Evolutionary conservation across 2,329 filamentous ascomycete genomes (phyloP).

Genomic region (Chalaropsis ovoidea): DNA sequence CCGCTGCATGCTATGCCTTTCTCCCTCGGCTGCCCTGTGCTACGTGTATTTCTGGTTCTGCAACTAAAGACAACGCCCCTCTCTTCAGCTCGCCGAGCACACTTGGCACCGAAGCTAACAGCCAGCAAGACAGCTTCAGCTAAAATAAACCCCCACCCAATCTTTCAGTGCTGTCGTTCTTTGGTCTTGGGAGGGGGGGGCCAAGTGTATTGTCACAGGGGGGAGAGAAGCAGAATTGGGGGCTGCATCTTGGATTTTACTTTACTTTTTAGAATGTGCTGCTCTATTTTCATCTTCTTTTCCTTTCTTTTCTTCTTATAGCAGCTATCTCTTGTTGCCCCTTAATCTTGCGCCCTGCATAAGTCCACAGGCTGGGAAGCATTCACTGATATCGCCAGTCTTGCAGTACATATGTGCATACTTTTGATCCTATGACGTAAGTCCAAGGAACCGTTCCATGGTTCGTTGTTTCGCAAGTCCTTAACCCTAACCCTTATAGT

Average conservation of each 20-base stretch:
- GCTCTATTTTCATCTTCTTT: not conserved
- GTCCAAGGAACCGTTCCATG: no score
- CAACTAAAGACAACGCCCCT: not conserved
- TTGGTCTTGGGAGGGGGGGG: no score
- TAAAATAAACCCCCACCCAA: not conserved
- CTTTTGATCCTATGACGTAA: not conserved
- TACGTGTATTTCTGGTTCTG: not conserved
- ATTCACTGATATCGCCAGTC: not conserved
- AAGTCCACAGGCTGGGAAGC: not conserved
- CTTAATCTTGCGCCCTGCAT: conserved; percentile 11
- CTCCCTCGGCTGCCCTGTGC: not conserved
- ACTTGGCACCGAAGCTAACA: not conserved
- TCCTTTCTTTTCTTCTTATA: not conserved
- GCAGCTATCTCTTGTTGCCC: not conserved
- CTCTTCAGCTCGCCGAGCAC: not conserved
- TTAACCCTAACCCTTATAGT: not conserved
- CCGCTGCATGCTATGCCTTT: not conserved
- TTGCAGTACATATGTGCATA: not conserved
- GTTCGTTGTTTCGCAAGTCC: not conserved
- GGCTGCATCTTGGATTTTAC: no score
- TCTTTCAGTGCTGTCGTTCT: not conserved
- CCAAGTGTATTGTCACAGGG: no score
- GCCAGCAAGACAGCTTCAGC: not conserved
- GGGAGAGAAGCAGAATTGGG: no score
- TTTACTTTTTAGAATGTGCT: no score